These are phyloP conservation scores for Casuarina equisetifolia DNA, from an alignment of 306 rosid genomes.

Conservation along the genomic window DNA sequence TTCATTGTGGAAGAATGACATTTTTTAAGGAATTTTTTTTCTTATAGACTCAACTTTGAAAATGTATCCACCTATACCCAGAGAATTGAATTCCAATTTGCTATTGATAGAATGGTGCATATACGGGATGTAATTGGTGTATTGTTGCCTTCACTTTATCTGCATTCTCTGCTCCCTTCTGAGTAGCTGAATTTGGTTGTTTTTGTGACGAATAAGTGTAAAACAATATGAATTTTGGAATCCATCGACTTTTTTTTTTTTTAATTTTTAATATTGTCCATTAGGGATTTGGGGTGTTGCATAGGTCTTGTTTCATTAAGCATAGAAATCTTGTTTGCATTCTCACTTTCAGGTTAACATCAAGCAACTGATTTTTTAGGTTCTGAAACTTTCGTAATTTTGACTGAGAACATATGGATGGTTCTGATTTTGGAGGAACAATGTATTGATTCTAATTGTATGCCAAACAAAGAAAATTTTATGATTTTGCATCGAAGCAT, in stretches of 20 bases:
- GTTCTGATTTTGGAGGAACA: background rate
- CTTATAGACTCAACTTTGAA: background rate
- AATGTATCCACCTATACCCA: background rate
- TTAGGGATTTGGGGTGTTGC: background rate
- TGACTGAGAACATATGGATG: background rate
- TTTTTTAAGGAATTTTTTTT: background rate
- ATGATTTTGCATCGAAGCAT: background rate
- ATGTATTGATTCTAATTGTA: background rate
- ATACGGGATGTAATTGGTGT: background rate
- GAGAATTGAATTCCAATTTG: background rate
- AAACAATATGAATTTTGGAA: background rate
- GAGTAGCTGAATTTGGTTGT: background rate
- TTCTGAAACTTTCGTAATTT: background rate
- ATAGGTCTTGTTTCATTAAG: background rate
- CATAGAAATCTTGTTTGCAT: background rate
- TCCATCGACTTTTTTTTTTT: background rate
- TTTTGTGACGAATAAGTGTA: background rate
- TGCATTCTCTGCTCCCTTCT: background rate
- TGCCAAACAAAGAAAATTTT: background rate
- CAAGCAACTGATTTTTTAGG: background rate
- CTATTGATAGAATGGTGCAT: background rate
- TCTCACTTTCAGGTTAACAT: background rate
- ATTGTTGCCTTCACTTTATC: background rate
- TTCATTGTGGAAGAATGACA: constrained; percentile 2
- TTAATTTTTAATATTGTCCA: background rate